Percentiles rank a stretch among this genome's conserved stretches.
Conservation (phyloP, 2,329 filamentous ascomycete species). For the Verticillium zaregamsianum region DNA sequence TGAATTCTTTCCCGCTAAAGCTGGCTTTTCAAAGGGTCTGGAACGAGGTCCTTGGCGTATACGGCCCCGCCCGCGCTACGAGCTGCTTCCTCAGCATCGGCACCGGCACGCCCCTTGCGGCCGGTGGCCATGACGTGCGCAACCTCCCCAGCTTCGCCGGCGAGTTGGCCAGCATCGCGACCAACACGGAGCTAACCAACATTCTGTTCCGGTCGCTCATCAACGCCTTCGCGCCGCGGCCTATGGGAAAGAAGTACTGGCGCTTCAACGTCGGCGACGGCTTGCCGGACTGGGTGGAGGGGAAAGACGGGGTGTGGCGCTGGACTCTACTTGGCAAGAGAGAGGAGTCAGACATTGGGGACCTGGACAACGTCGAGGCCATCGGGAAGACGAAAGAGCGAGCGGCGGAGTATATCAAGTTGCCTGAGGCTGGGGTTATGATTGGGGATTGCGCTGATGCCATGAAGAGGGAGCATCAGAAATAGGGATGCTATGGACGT, state of each 20-base stretch:
- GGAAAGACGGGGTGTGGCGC: neutral
- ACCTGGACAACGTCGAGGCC: too few species aligned
- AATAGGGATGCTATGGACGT: too few species aligned
- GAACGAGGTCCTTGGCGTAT: constrained; percentile 8
- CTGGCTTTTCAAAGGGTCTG: constrained; percentile 5
- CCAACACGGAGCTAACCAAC: constrained; percentile 9
- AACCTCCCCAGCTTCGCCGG: neutral
- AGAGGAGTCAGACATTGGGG: too few species aligned
- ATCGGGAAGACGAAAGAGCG: too few species aligned
- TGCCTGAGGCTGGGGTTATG: too few species aligned
- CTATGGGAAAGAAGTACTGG: constrained; percentile 11
- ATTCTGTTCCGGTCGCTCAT: constrained; percentile 9
- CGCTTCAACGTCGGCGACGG: constrained; percentile 5
- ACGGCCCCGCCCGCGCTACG: constrained; percentile 7
- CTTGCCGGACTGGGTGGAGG: constrained; percentile 7
- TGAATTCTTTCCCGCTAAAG: neutral
- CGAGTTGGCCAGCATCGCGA: constrained; percentile 4
- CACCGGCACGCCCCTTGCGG: constrained; percentile 2
- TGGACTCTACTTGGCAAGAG: too few species aligned
- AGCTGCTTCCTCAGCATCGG: constrained; percentile 13
- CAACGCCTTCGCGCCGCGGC: constrained; percentile 7
- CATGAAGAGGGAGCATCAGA: too few species aligned
- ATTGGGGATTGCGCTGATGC: too few species aligned
- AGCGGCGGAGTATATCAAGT: too few species aligned
- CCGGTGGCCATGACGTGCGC: constrained; percentile 2